Conservation (phyloP, 306 rosid genomes). For the Gastrolobium bilobum region DNA sequence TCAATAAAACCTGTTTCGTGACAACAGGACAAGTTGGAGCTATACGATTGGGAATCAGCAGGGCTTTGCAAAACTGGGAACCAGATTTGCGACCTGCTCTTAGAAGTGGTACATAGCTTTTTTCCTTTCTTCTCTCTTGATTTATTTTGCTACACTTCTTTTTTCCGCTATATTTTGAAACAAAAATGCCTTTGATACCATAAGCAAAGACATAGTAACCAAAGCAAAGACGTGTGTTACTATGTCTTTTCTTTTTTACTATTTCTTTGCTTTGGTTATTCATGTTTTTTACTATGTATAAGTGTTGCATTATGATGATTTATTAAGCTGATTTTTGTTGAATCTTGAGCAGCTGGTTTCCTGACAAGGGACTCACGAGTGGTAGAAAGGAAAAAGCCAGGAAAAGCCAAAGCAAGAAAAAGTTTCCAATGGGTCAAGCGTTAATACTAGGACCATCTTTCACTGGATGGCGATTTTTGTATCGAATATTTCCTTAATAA, state of each 20-base stretch:
- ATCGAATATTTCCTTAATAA: slow-evolving; percentile 53
- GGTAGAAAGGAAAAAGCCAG: slow-evolving; percentile 98
- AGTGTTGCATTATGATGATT: slow-evolving; percentile 11
- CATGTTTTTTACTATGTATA: not conserved
- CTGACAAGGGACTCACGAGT: slow-evolving; percentile 91
- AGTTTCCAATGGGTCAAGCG: slow-evolving; percentile 99
- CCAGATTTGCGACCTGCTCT: slow-evolving; percentile 90
- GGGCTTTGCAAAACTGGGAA: slow-evolving; percentile 97
- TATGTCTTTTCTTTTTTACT: too few species aligned
- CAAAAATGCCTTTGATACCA: not conserved
- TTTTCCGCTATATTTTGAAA: not conserved
- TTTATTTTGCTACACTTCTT: slow-evolving; percentile 8
- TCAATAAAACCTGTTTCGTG: slow-evolving; percentile 9
- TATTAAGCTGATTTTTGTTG: slow-evolving; percentile 44
- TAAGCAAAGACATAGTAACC: too few species aligned
- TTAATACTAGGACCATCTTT: slow-evolving; percentile 49
- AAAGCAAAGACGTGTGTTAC: too few species aligned
- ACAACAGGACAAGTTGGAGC: slow-evolving; percentile 98
- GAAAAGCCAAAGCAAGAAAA: slow-evolving; percentile 97
- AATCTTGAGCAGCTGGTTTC: slow-evolving; percentile 79
- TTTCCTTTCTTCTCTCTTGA: not conserved
- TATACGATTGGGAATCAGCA: slow-evolving; percentile 84
- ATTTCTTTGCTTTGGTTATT: too few species aligned
- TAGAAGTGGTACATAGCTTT: slow-evolving; percentile 67
- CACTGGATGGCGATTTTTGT: slow-evolving; percentile 35